Evolutionary conservation across 83 land plant species (phyloP).

Genomic region (Isoetes engelmannii): DNA sequence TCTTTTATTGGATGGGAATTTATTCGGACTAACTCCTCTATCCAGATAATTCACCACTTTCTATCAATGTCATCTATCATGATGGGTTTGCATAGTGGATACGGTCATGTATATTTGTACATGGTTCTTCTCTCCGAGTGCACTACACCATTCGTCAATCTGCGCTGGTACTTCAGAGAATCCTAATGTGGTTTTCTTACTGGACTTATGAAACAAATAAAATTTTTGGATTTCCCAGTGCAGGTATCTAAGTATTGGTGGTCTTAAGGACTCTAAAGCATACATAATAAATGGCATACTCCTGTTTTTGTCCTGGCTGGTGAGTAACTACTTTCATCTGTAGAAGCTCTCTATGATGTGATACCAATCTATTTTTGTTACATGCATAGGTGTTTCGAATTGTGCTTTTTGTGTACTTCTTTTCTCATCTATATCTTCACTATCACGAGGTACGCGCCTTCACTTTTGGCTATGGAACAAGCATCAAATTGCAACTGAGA

Average conservation of each 20-base stretch:
- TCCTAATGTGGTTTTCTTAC: neutral
- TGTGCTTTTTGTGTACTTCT: constrained; percentile 42
- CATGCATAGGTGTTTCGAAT: constrained; percentile 44
- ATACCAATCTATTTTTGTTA: neutral
- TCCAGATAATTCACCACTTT: constrained; percentile 59
- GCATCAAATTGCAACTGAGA: neutral
- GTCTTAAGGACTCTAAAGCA: constrained; percentile 40
- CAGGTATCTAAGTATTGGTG: constrained; percentile 60
- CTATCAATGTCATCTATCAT: constrained; percentile 51
- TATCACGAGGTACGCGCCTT: constrained; percentile 43
- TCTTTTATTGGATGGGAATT: neutral
- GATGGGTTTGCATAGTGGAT: constrained; percentile 46
- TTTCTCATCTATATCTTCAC: constrained; percentile 42
- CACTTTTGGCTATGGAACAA: neutral
- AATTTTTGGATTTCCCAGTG: constrained; percentile 1
- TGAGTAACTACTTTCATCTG: neutral
- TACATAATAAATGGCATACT: constrained; percentile 55
- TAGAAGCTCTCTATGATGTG: neutral
- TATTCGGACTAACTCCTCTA: neutral
- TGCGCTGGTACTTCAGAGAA: constrained; percentile 47
- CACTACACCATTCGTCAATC: constrained; percentile 68
- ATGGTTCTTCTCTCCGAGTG: constrained; percentile 58
- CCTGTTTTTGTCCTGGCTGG: constrained; percentile 51
- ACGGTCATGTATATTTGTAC: constrained; percentile 53
- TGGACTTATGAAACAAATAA: neutral